Evolutionary conservation across 805 yeast species (phyloP).

Genomic region (Ogataea sp.): DNA sequence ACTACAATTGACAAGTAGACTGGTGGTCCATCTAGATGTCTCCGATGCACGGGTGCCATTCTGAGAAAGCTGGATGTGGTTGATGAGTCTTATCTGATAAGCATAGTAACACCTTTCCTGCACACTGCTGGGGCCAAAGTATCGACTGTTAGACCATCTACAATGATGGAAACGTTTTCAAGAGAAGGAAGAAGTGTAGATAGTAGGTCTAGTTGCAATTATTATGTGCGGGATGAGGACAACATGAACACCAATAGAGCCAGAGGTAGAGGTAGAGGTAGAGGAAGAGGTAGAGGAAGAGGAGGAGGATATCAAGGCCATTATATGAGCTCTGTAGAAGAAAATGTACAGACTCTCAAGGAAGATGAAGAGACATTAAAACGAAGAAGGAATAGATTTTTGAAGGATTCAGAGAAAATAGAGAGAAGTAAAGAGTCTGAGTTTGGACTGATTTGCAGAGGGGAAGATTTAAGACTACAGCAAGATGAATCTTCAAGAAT

Average conservation of each 20-base stretch:
- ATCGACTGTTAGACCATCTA: too few relatives aligned
- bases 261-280: neutral
- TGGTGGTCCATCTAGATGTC: too few relatives aligned
- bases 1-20: too few relatives aligned
- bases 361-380: slow-evolving; percentile 5
- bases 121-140: too few relatives aligned
- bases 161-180: too few relatives aligned
- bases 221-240: too few relatives aligned
- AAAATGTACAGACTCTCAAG: neutral
- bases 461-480: slow-evolving; percentile 44
- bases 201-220: too few relatives aligned
- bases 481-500: slow-evolving; percentile 33
- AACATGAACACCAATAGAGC: too few relatives aligned
- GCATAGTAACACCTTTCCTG: too few relatives aligned
- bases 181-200: neutral
- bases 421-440: slow-evolving; percentile 16
- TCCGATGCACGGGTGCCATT: too few relatives aligned
- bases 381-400: slow-evolving; percentile 28
- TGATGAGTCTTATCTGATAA: too few relatives aligned
- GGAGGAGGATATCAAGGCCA: neutral
- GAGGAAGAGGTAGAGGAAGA: slow-evolving; percentile 1
- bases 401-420: slow-evolving; percentile 11
- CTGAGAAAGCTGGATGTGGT: too few relatives aligned
- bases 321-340: neutral
- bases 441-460: slow-evolving; percentile 54